These are phyloP conservation scores for Venturia carpophila DNA, from an alignment of 2,329 filamentous ascomycete genomes.

Conservation along the genomic window DNA sequence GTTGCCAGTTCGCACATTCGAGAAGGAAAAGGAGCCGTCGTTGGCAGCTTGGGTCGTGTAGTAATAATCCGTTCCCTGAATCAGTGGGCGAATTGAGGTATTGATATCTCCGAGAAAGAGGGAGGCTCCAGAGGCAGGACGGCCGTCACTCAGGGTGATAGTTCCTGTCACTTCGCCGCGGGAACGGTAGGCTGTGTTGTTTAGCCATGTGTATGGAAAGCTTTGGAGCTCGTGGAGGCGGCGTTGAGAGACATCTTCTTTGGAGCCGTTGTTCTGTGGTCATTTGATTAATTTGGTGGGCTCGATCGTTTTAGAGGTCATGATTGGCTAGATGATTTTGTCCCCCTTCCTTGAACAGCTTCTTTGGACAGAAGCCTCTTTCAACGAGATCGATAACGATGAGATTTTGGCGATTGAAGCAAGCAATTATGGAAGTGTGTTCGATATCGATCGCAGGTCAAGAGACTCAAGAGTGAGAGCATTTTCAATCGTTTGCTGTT, in stretches of 20 bases:
- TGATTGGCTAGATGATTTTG: no score
- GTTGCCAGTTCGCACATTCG: slow-evolving; percentile 36
- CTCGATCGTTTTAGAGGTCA: no score
- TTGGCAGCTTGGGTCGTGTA: slow-evolving; percentile 42
- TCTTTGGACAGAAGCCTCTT: no score
- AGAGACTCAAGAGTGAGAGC: neutral
- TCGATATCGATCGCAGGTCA: neutral
- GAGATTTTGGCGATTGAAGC: no score
- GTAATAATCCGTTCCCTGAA: slow-evolving; percentile 43
- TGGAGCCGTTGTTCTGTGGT: slow-evolving; percentile 40
- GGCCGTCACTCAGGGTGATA: slow-evolving; percentile 41
- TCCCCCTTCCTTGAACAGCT: no score
- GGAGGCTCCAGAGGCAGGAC: slow-evolving; percentile 41
- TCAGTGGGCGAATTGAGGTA: slow-evolving; percentile 38
- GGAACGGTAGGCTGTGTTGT: slow-evolving; percentile 40
- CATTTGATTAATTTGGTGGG: neutral
- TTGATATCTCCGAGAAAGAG: slow-evolving; percentile 45
- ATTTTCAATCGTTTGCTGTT: neutral
- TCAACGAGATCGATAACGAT: no score
- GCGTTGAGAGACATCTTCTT: slow-evolving; percentile 35
- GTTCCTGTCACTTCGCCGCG: slow-evolving; percentile 40
- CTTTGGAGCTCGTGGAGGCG: slow-evolving; percentile 34
- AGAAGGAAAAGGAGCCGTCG: slow-evolving; percentile 38
- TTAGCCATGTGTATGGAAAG: slow-evolving; percentile 46
- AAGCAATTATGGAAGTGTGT: no score